These are phyloP conservation scores for Ophiostoma quercus DNA, from an alignment of 2,329 filamentous ascomycete species.

Conservation along the genomic window DNA sequence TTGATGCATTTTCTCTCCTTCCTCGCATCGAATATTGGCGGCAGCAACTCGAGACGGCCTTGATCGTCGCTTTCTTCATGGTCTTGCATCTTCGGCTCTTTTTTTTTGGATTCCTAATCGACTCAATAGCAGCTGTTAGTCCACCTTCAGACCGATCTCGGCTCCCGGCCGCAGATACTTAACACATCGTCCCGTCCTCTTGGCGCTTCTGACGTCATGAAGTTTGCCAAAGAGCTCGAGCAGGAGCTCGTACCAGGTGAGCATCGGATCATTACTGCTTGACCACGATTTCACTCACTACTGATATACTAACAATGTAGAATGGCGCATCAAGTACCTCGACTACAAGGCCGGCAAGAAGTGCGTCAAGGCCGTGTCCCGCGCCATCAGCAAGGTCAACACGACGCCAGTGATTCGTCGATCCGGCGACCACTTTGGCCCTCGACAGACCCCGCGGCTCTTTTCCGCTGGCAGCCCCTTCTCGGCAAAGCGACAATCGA, in stretches of 20 bases:
- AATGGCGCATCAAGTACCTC: conserved; percentile 92
- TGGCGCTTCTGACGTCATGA: conserved; percentile 45
- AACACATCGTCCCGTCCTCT: background rate
- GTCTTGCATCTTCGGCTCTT: background rate
- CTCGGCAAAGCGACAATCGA: conserved; percentile 27
- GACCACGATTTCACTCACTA: too few species aligned
- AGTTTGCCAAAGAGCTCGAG: conserved; percentile 73
- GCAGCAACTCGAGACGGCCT: background rate
- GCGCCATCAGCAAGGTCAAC: conserved; percentile 62
- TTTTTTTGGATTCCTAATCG: background rate
- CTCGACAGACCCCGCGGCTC: conserved; percentile 33
- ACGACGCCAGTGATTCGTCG: conserved; percentile 43
- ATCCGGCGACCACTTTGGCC: conserved; percentile 33
- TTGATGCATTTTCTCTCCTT: background rate
- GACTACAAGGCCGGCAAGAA: conserved; percentile 97
- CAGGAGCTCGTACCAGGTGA: conserved; percentile 77
- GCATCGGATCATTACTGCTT: conserved; percentile 20
- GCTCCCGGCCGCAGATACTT: background rate
- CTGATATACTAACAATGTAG: conserved; percentile 34
- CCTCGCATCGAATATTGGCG: background rate
- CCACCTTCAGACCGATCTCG: background rate
- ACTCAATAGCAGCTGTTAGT: background rate
- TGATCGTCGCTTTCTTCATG: background rate
- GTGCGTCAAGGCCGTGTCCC: conserved; percentile 74
- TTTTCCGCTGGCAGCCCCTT: conserved; percentile 26